Evolutionary conservation across 2,329 filamentous ascomycete species (phyloP).

Genomic region (Microdochium trichocladiopsis): DNA sequence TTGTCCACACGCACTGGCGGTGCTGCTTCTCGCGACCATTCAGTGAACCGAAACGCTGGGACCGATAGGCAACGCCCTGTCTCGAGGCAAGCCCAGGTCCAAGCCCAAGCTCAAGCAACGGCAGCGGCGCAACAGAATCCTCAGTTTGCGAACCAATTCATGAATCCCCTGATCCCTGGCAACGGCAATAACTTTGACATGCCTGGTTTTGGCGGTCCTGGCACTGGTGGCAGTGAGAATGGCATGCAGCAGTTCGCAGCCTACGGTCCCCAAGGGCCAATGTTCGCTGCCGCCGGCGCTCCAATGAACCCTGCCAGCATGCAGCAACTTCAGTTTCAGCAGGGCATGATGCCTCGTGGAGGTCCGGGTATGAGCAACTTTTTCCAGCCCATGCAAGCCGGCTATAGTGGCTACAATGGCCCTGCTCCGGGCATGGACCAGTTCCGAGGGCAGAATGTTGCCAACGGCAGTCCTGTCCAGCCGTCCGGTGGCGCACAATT

Average conservation of each 20-base stretch:
- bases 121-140: constrained; percentile 23
- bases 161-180: constrained; percentile 39
- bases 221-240: constrained; percentile 45
- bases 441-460: constrained; percentile 44
- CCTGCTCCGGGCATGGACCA: constrained; percentile 44
- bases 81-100: constrained; percentile 41
- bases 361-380: constrained; percentile 48
- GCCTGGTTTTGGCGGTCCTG: constrained; percentile 38
- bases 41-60: constrained; percentile 32
- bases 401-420: constrained; percentile 45
- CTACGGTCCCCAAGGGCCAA: constrained; percentile 41
- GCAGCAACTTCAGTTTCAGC: constrained; percentile 53
- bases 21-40: constrained; percentile 35
- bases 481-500: constrained; percentile 27
- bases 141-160: constrained; percentile 42
- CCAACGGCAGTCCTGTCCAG: constrained; percentile 45
- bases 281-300: constrained; percentile 40
- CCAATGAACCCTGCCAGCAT: constrained; percentile 41
- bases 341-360: constrained; percentile 47
- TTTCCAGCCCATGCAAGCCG: constrained; percentile 48
- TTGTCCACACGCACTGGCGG: constrained; percentile 58
- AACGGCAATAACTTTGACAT: constrained; percentile 40
- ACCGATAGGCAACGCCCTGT: constrained; percentile 48
- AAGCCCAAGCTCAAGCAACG: constrained; percentile 15
- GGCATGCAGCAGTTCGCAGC: constrained; percentile 41